A percentile compares a stretch with the other conserved stretches of the same genome.
These are phyloP conservation scores for Pseudogymnoascus sp. DNA, from an alignment of 2,329 filamentous ascomycete genomes.

Conservation along the genomic window DNA sequence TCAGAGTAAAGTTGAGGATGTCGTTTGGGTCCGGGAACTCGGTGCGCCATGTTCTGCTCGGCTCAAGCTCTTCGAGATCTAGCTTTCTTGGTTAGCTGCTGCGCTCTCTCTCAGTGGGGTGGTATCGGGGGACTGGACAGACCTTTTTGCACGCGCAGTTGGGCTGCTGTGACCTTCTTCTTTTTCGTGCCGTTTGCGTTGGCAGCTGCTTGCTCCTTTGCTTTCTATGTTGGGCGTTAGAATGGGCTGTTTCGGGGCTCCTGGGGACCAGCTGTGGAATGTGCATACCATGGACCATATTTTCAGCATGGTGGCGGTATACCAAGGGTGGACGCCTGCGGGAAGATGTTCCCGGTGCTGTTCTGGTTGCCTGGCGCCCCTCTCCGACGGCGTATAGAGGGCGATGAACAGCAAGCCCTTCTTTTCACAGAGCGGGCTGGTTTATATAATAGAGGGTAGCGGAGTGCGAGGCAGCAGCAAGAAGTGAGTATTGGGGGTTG, in stretches of 20 bases:
- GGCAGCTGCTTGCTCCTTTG: constrained; percentile 91
- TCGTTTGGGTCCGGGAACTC: constrained; percentile 76
- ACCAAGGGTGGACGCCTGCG: background rate
- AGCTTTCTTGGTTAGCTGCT: background rate
- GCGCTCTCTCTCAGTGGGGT: background rate
- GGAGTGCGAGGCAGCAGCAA: background rate
- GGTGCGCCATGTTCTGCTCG: constrained; percentile 72
- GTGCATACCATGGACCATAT: constrained; percentile 92
- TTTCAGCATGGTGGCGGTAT: constrained; percentile 72
- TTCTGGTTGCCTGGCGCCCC: background rate
- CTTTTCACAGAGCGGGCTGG: background rate
- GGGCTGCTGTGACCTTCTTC: constrained; percentile 97
- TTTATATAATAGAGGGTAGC: background rate
- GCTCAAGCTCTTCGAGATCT: constrained; percentile 76
- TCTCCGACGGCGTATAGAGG: background rate
- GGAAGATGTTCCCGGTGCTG: background rate
- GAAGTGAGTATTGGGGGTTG: background rate
- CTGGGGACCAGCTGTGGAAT: constrained; percentile 12
- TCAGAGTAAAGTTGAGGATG: constrained; percentile 75
- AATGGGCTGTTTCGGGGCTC: background rate
- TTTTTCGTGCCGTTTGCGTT: constrained; percentile 81
- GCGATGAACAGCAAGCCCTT: background rate
- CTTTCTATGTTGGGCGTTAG: constrained; percentile 54
- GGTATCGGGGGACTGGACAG: constrained; percentile 20
- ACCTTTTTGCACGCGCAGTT: constrained; percentile 95